A percentile compares a stretch with the other conserved stretches of the same genome.
Conservation (phyloP, 768 basidiomycete genomes). For the Gymnopilus junonius region DNA sequence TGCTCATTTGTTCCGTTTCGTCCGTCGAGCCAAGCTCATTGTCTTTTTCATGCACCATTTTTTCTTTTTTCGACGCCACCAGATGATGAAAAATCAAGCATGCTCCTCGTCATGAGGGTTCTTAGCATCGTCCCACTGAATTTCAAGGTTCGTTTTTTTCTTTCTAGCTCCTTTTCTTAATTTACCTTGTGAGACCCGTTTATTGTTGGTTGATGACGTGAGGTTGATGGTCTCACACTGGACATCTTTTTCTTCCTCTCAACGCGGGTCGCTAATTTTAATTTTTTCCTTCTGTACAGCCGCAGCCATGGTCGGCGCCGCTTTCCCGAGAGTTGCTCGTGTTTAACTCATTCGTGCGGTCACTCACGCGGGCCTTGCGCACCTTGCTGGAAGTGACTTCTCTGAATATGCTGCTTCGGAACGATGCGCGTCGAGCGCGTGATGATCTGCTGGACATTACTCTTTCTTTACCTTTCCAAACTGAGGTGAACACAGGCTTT, state of each 20-base stretch:
- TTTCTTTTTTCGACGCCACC: slow-evolving; percentile 17
- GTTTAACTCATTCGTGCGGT: slow-evolving; percentile 97
- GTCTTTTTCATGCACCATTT: background rate
- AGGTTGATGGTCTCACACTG: background rate
- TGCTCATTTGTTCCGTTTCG: slow-evolving; percentile 11
- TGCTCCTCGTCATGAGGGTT: slow-evolving; percentile 96
- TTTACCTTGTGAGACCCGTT: slow-evolving; percentile 3
- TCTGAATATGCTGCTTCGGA: slow-evolving; percentile 90
- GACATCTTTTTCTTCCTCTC: background rate
- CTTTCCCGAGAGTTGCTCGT: slow-evolving; percentile 95
- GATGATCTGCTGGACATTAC: slow-evolving; percentile 94
- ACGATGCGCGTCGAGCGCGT: slow-evolving; percentile 82
- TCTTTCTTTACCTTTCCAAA: slow-evolving; percentile 91
- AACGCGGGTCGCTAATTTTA: slow-evolving; percentile 1
- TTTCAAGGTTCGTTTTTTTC: slow-evolving; percentile 81
- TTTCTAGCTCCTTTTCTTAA: slow-evolving; percentile 9
- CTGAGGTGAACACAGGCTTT: slow-evolving; percentile 97
- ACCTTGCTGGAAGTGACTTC: slow-evolving; percentile 90
- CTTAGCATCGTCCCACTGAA: slow-evolving; percentile 93
- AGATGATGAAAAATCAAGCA: slow-evolving; percentile 94
- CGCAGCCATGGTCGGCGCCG: slow-evolving; percentile 94
- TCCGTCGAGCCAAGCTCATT: background rate
- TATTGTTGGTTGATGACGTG: slow-evolving; percentile 15
- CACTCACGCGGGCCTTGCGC: slow-evolving; percentile 87
- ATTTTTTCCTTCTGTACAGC: slow-evolving; percentile 43